Percentiles rank a stretch among this genome's conserved stretches.
phyloP scores from a whole-genome alignment of 345 rosid genomes.

The Populus nigra region DNA sequence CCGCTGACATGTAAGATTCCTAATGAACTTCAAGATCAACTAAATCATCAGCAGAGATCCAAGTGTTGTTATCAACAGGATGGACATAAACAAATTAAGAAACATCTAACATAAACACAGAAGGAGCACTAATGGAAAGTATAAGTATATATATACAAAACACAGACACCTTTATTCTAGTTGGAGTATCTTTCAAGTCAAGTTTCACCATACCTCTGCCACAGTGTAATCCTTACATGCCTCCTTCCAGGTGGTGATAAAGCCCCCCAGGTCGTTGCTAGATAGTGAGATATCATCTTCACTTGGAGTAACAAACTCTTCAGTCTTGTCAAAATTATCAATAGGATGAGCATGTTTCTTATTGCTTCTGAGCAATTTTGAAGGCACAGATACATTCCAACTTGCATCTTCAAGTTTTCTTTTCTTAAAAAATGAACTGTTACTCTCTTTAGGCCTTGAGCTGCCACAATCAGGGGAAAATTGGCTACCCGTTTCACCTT shows the following conservation, averaged over 20 bases:
- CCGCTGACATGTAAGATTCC: no score
- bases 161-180: no score
- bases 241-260: slow-evolving; percentile 83
- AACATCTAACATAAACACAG: no score
- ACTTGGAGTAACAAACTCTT: slow-evolving; percentile 20
- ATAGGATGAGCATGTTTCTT: slow-evolving; percentile 1
- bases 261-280: slow-evolving; percentile 42
- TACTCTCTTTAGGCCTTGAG: slow-evolving; percentile 17
- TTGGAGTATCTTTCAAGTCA: no score
- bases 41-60: not conserved
- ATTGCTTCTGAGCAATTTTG: slow-evolving; percentile 34
- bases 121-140: no score
- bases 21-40: not conserved
- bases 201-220: slow-evolving; percentile 40
- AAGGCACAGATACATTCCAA: slow-evolving; percentile 22
- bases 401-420: slow-evolving; percentile 38
- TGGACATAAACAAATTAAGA: no score
- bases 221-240: slow-evolving; percentile 59
- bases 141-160: no score
- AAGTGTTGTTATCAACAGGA: not conserved
- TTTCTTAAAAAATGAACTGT: slow-evolving; percentile 21
- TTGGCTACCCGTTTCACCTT: slow-evolving; percentile 38
- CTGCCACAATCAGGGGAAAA: slow-evolving; percentile 24
- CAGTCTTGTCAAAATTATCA: slow-evolving; percentile 26
- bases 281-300: slow-evolving; percentile 52